phyloP scores from a whole-genome alignment of 108 stramenopile species.

The Cylindrotheca fusiformis region DNA sequence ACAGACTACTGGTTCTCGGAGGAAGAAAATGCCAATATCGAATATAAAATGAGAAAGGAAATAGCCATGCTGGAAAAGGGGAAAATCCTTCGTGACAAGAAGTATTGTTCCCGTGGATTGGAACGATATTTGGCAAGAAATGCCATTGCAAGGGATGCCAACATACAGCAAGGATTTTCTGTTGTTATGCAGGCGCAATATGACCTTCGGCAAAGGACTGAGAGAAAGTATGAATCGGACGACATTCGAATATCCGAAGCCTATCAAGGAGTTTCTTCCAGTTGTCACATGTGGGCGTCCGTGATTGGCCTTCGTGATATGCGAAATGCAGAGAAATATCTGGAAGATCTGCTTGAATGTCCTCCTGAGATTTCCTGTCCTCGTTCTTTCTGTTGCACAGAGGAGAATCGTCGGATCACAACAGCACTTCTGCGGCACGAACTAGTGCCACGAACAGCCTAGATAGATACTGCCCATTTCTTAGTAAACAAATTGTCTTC shows the following conservation, averaged over 20 bases:
- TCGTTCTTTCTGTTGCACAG: not conserved
- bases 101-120: not conserved
- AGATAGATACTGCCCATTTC: too few species aligned
- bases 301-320: not conserved
- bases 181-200: not conserved
- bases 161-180: not conserved
- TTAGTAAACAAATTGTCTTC: too few species aligned
- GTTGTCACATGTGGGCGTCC: slow-evolving; percentile 1
- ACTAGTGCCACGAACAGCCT: too few species aligned
- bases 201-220: not conserved
- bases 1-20: not conserved
- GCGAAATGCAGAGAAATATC: not conserved
- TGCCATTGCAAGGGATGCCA: not conserved
- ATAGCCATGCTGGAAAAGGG: not conserved
- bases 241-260: not conserved
- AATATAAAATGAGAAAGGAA: not conserved
- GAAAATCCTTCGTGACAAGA: not conserved
- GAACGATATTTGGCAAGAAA: not conserved
- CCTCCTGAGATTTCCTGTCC: not conserved
- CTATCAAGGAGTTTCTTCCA: not conserved
- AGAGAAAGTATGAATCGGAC: not conserved
- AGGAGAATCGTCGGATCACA: not conserved
- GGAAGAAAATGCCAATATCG: not conserved
- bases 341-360: not conserved
- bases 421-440: too few species aligned